Evolutionary conservation across 257 asterid genomes (phyloP).

Genomic region (Solanum habrochaites): DNA sequence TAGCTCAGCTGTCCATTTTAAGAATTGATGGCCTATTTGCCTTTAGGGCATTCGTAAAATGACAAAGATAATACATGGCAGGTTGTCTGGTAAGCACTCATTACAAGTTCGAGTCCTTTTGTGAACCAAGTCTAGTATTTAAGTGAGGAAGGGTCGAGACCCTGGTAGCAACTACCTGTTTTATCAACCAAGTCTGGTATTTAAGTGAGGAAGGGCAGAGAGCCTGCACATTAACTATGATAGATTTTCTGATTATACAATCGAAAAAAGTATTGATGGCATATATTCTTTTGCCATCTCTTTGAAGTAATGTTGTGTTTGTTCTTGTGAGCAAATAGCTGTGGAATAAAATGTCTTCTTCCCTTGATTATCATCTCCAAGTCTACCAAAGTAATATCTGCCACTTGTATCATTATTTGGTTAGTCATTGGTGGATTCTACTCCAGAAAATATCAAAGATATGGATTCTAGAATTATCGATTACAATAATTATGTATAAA

Average conservation of each 20-base stretch:
- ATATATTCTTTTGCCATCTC: neutral
- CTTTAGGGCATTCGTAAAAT: neutral
- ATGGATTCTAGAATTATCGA: slow-evolving; percentile 2
- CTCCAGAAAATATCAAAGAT: slow-evolving; percentile 10
- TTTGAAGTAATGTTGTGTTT: neutral
- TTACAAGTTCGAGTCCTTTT: neutral
- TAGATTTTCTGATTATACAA: neutral
- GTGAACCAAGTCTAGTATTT: neutral
- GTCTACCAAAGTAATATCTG: slow-evolving; percentile 5
- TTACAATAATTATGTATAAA: neutral
- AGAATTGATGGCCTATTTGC: neutral
- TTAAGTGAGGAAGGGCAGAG: neutral
- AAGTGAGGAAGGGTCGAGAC: neutral
- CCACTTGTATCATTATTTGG: slow-evolving; percentile 10
- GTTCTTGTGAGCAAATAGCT: slow-evolving; percentile 2
- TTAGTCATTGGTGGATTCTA: slow-evolving; percentile 4
- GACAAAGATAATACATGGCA: neutral
- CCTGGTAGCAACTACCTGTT: neutral
- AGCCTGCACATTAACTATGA: neutral
- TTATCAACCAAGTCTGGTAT: neutral
- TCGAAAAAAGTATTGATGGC: neutral
- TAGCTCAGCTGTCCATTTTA: neutral
- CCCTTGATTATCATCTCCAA: slow-evolving; percentile 5
- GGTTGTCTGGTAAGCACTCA: neutral
- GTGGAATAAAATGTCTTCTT: slow-evolving; percentile 15